Percentiles rank a stretch among this genome's conserved stretches.
These are phyloP conservation scores for Saitozyma sp. DNA, from an alignment of 768 basidiomycete species.

Conservation along the genomic window DNA sequence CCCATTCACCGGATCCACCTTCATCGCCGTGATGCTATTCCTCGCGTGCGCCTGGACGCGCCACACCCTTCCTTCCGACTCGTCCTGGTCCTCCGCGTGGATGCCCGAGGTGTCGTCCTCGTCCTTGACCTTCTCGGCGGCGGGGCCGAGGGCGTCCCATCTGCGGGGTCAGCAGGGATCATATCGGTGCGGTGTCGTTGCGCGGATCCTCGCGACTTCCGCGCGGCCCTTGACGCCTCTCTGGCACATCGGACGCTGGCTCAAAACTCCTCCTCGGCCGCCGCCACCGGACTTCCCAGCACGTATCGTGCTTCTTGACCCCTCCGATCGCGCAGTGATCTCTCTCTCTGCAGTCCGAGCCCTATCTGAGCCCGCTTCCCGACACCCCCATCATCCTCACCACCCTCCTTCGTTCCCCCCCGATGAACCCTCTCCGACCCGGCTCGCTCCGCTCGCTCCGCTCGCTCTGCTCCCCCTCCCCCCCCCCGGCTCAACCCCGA, in stretches of 20 bases:
- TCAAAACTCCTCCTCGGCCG: too few relatives aligned
- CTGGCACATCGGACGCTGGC: background rate
- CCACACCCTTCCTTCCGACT: slow-evolving; percentile 44
- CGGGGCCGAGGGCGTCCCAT: slow-evolving; percentile 49
- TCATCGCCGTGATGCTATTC: slow-evolving; percentile 51
- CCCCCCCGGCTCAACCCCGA: too few relatives aligned
- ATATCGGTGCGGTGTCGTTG: too few relatives aligned
- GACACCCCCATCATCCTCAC: too few relatives aligned
- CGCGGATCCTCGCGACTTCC: too few relatives aligned
- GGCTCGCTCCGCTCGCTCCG: background rate
- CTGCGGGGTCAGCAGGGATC: slow-evolving; percentile 12
- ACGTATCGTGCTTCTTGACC: too few relatives aligned
- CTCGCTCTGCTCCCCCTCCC: too few relatives aligned
- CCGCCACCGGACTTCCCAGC: too few relatives aligned
- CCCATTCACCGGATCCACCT: slow-evolving; percentile 50
- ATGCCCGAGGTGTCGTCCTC: slow-evolving; percentile 28
- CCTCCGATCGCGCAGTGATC: too few relatives aligned
- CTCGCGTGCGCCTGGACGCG: slow-evolving; percentile 49
- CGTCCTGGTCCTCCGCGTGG: slow-evolving; percentile 30
- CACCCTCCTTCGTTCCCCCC: too few relatives aligned
- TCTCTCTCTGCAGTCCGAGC: too few relatives aligned
- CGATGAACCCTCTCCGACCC: background rate
- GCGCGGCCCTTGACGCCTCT: slow-evolving; percentile 6
- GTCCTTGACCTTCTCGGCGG: slow-evolving; percentile 26
- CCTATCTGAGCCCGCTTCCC: too few relatives aligned